phyloP scores from a whole-genome alignment of 306 rosid species.

The Pterocarpus santalinus region DNA sequence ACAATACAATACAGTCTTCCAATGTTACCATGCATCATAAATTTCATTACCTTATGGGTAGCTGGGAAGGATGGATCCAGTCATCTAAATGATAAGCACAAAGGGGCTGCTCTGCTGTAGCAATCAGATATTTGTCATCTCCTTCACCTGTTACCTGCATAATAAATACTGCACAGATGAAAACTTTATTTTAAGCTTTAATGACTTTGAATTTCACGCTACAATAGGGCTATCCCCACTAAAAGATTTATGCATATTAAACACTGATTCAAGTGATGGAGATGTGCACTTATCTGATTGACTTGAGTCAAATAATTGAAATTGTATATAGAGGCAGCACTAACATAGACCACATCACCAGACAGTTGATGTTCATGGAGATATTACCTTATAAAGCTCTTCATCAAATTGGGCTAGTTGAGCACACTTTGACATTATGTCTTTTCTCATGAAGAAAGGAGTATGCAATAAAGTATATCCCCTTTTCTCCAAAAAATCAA shows the following conservation, averaged over 20 bases:
- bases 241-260: constrained; percentile 31
- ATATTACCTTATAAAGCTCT: constrained; percentile 90
- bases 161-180: constrained; percentile 11
- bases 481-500: constrained; percentile 83
- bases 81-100: constrained; percentile 90
- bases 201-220: neutral
- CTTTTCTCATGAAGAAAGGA: constrained; percentile 97
- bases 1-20: neutral
- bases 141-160: constrained; percentile 95
- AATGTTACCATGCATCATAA: neutral
- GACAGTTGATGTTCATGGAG: neutral
- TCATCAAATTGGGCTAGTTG: constrained; percentile 96
- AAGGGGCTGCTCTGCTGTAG: constrained; percentile 96
- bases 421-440: constrained; percentile 95
- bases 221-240: constrained; percentile 2
- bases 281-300: neutral
- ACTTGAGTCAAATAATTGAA: neutral
- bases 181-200: neutral
- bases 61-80: constrained; percentile 94
- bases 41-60: constrained; percentile 76
- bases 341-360: constrained; percentile 28
- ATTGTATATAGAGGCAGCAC: constrained; percentile 3
- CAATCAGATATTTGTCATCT: constrained; percentile 96
- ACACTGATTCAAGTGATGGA: neutral
- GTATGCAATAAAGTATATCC: constrained; percentile 80